A percentile compares a stretch with the other conserved stretches of the same genome.
These are phyloP conservation scores for Lenzites betulinus DNA, from an alignment of 768 basidiomycete species.

Conservation along the genomic window DNA sequence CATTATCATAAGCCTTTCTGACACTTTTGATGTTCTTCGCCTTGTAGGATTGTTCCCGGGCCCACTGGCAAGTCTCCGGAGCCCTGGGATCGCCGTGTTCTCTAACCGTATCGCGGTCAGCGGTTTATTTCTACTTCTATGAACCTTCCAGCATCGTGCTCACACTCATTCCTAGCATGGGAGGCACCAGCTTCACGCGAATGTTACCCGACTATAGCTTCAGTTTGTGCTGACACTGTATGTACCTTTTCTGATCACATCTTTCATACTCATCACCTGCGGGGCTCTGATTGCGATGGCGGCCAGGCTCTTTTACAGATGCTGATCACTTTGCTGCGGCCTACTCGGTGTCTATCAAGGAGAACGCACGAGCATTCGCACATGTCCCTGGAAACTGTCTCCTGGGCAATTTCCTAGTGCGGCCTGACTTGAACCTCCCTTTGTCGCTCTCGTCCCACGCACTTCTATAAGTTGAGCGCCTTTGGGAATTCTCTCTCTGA, in stretches of 20 bases:
- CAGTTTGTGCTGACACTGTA: background rate
- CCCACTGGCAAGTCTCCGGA: background rate
- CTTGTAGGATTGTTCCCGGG: background rate
- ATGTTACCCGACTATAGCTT: no score
- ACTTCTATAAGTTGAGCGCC: background rate
- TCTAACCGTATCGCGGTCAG: no score
- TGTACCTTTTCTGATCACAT: background rate
- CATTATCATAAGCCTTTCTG: slow-evolving; percentile 3
- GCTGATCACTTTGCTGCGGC: background rate
- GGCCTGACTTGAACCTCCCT: slow-evolving; percentile 5
- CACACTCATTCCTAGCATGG: background rate
- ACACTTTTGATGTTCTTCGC: slow-evolving; percentile 8
- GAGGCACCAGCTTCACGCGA: no score
- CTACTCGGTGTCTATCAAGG: background rate
- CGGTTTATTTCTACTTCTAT: background rate
- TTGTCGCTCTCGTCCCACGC: slow-evolving; percentile 10
- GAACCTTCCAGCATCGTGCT: no score
- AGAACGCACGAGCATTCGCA: background rate
- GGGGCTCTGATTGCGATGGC: background rate
- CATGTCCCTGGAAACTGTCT: slow-evolving; percentile 10
- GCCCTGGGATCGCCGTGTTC: background rate
- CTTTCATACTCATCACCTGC: background rate
- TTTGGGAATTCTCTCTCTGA: background rate
- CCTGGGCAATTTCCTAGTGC: background rate
- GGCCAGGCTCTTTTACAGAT: background rate